phyloP scores from a whole-genome alignment of 257 asterid genomes.

The Scutellaria barbata region DNA sequence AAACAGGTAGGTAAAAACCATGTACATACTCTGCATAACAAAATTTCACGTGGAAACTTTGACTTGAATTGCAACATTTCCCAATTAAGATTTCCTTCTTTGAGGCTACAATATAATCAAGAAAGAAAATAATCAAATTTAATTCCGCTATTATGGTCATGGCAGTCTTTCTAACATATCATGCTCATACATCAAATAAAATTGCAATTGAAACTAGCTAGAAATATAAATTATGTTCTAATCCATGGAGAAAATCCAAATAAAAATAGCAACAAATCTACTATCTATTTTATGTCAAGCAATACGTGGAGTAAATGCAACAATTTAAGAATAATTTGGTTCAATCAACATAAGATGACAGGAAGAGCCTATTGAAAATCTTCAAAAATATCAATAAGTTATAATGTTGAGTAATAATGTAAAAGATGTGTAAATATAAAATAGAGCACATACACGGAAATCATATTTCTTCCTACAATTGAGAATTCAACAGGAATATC shows the following conservation, averaged over 20 bases:
- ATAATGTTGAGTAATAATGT: background rate
- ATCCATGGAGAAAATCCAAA: background rate
- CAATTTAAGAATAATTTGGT: conserved; percentile 8
- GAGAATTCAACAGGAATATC: conserved; percentile 18
- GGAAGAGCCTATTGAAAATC: too few relatives aligned
- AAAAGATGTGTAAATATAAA: background rate
- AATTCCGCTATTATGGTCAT: background rate
- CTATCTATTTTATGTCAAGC: background rate
- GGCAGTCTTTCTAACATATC: conserved; percentile 20
- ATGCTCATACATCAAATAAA: conserved; percentile 22
- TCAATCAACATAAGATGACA: too few relatives aligned
- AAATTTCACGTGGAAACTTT: conserved; percentile 92
- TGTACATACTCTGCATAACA: conserved; percentile 82
- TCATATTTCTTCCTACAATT: conserved; percentile 19
- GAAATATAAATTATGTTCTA: background rate
- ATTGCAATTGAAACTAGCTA: conserved; percentile 15
- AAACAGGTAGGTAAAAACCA: conserved; percentile 30
- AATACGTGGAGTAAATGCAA: background rate
- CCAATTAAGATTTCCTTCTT: conserved; percentile 95
- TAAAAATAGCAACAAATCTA: background rate
- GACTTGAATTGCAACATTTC: conserved; percentile 96
- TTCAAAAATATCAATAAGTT: too few relatives aligned
- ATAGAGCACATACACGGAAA: background rate
- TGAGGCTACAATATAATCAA: conserved; percentile 60
- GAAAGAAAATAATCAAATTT: conserved; percentile 28